These are phyloP conservation scores for Schwanniomyces polymorphus DNA, from an alignment of 805 yeast species.

Conservation along the genomic window DNA sequence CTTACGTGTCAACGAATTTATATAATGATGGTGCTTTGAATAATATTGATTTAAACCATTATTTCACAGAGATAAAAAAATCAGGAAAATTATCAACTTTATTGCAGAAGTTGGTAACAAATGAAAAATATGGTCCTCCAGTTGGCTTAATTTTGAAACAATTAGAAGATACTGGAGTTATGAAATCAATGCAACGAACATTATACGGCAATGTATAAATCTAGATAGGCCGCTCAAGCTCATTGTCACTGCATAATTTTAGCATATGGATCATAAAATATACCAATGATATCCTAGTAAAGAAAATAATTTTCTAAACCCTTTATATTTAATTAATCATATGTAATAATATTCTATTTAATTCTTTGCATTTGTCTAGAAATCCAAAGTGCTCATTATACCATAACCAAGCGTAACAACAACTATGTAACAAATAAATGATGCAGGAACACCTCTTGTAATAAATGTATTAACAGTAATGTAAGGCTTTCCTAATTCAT, in stretches of 20 bases:
- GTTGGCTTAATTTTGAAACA: constrained; percentile 29
- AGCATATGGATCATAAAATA: not conserved
- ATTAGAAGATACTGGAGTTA: constrained; percentile 31
- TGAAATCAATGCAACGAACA: constrained; percentile 21
- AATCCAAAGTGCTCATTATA: constrained; percentile 32
- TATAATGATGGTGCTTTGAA: constrained; percentile 34
- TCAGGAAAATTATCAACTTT: constrained; percentile 17
- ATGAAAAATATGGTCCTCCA: constrained; percentile 30
- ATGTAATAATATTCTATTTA: not conserved
- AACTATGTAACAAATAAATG: constrained; percentile 34
- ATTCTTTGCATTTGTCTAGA: constrained; percentile 7
- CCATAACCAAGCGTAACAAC: constrained; percentile 42
- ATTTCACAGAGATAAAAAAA: constrained; percentile 22
- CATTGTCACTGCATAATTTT: not conserved
- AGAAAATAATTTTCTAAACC: not conserved
- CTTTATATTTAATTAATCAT: not conserved
- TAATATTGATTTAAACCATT: constrained; percentile 24
- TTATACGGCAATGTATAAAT: not conserved
- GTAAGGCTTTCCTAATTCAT: constrained; percentile 40
- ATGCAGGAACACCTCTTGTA: constrained; percentile 43
- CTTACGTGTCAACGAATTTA: constrained; percentile 18
- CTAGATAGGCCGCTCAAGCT: not conserved
- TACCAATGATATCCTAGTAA: not conserved
- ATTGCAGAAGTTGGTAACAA: constrained; percentile 24
- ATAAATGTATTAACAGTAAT: constrained; percentile 42